These are phyloP conservation scores for Lipomyces oligophaga DNA, from an alignment of 805 yeast species.

Conservation along the genomic window DNA sequence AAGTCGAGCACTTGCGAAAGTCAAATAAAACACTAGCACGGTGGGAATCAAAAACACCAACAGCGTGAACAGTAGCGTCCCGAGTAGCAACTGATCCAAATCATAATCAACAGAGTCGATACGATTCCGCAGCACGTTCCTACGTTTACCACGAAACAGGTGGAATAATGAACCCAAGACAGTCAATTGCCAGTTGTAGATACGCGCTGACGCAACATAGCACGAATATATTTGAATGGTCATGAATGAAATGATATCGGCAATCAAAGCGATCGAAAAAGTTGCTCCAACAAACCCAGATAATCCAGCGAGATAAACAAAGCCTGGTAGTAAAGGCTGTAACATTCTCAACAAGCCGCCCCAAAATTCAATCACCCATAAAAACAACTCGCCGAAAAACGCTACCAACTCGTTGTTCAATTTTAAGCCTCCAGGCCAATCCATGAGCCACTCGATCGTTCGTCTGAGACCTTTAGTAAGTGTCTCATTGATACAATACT, in stretches of 20 bases:
- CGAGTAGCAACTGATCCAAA: constrained; percentile 79
- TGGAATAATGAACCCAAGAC: constrained; percentile 71
- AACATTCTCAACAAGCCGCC: constrained; percentile 28
- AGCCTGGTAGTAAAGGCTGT: constrained; percentile 36
- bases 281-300: constrained; percentile 61
- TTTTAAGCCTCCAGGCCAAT: constrained; percentile 91
- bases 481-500: constrained; percentile 40
- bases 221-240: constrained; percentile 74
- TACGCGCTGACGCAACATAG: constrained; percentile 71
- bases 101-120: constrained; percentile 82
- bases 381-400: constrained; percentile 79
- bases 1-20: constrained; percentile 62
- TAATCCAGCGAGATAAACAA: constrained; percentile 39
- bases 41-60: constrained; percentile 80
- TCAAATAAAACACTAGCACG: constrained; percentile 72
- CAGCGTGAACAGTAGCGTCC: constrained; percentile 82
- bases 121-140: constrained; percentile 76
- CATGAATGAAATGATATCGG: constrained; percentile 60
- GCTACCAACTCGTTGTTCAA: constrained; percentile 79
- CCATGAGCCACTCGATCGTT: constrained; percentile 69
- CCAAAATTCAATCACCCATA: constrained; percentile 83
- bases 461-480: constrained; percentile 47
- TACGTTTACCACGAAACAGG: constrained; percentile 84
- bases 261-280: constrained; percentile 57
- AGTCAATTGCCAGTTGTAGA: constrained; percentile 71